These are phyloP conservation scores for Leccinum obscurum DNA, from an alignment of 768 basidiomycete genomes.

Conservation along the genomic window DNA sequence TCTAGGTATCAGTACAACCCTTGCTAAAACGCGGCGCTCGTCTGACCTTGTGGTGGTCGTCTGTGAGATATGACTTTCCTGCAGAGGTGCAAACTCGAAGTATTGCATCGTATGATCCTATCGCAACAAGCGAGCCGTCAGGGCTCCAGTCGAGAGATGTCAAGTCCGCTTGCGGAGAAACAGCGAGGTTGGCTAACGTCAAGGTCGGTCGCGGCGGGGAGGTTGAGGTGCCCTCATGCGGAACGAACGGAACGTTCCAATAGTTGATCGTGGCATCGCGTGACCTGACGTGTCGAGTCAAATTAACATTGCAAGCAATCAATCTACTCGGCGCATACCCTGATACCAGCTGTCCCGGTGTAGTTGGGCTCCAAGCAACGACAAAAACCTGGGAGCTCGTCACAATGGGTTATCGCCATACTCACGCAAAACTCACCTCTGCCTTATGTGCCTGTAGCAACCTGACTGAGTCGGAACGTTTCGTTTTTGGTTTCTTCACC, in stretches of 20 bases:
- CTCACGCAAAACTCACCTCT: constrained; percentile 43
- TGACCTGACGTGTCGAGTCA: constrained; percentile 45
- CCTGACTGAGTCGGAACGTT: constrained; percentile 42
- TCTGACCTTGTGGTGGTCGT: constrained; percentile 65
- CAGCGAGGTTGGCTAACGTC: constrained; percentile 50
- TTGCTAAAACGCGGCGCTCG: neutral
- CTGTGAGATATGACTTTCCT: constrained; percentile 64
- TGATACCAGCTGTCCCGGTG: constrained; percentile 61
- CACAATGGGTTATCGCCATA: constrained; percentile 5
- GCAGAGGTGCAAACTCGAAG: constrained; percentile 64
- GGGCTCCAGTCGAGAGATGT: constrained; percentile 78
- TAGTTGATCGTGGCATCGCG: constrained; percentile 74
- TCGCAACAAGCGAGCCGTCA: constrained; percentile 71
- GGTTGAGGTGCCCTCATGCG: constrained; percentile 17
- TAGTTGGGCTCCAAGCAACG: constrained; percentile 74
- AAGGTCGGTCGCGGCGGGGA: constrained; percentile 36
- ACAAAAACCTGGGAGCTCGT: constrained; percentile 67
- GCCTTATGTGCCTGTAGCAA: constrained; percentile 59
- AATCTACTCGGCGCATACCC: constrained; percentile 49
- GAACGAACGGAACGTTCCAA: constrained; percentile 61
- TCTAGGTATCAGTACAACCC: constrained; percentile 27
- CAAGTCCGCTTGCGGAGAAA: constrained; percentile 55
- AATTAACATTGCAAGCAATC: neutral
- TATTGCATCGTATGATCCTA: constrained; percentile 74
- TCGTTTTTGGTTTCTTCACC: constrained; percentile 37